Percentiles rank a stretch among this genome's conserved stretches.
phyloP scores from a whole-genome alignment of 805 yeast genomes.

The Metschnikowia gelsemii region DNA sequence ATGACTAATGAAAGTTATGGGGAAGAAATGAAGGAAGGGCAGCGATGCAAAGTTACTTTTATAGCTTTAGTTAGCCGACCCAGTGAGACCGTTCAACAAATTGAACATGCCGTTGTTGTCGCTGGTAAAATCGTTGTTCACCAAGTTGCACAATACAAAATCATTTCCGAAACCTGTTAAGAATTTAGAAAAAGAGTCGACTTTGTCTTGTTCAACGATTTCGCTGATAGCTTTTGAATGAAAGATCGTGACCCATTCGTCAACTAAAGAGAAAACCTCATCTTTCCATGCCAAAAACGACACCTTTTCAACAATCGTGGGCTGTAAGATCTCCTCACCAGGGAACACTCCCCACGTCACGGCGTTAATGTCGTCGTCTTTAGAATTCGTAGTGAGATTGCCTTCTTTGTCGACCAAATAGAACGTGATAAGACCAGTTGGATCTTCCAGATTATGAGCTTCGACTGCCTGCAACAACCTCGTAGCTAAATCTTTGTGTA shows the following conservation, averaged over 20 bases:
- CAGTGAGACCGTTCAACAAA: conserved; percentile 40
- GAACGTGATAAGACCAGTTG: conserved; percentile 59
- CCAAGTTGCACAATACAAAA: conserved; percentile 80
- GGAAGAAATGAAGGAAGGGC: conserved; percentile 11
- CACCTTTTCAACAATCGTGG: conserved; percentile 89
- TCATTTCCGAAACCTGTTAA: conserved; percentile 50
- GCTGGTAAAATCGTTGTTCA: conserved; percentile 74
- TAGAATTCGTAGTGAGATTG: conserved; percentile 65
- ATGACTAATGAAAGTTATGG: conserved; percentile 4
- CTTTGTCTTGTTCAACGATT: conserved; percentile 28
- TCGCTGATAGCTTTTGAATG: conserved; percentile 37
- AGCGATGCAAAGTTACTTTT: conserved; percentile 9
- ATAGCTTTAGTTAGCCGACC: conserved; percentile 2
- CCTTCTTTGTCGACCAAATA: conserved; percentile 67
- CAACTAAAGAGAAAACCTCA: conserved; percentile 80
- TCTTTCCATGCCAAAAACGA: conserved; percentile 97
- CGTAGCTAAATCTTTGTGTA: conserved; percentile 52
- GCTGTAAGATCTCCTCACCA: conserved; percentile 90
- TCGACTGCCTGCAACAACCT: conserved; percentile 44
- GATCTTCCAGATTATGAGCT: conserved; percentile 36
- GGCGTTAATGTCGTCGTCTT: conserved; percentile 79
- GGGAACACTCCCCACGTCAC: conserved; percentile 98
- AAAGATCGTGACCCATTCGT: conserved; percentile 72
- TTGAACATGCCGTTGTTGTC: conserved; percentile 57
- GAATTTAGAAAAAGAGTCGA: conserved; percentile 39